Base-by-base conservation (phyloP, 371 early-diverging fungal genomes). In the Polyrhizophydium stewartii region DNA sequence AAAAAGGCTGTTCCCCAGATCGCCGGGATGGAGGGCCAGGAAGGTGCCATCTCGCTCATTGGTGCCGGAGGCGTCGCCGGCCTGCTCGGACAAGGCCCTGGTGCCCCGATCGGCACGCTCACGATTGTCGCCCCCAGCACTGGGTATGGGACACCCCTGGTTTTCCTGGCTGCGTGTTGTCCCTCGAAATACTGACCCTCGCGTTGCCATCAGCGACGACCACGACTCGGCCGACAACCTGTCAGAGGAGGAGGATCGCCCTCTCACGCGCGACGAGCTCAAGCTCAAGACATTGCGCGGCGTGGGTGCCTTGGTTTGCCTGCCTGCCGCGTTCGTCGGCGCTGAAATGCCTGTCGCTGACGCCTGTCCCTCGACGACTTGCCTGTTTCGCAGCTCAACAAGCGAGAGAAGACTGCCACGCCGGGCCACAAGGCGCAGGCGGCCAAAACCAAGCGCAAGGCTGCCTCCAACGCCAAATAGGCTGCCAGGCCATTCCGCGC, bases 161-260 rank as follows among this genome's bases (percentile, higher is more conserved):
- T n/a, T 21, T 6, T 35, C 35, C 40, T 30, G 35, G 24, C 7
- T 41, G 0, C 1, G 21, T 45, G 0, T 28, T 7, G 28, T 51
- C 0, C 2, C 1, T 16, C 16, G 51, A 1, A 0, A 1, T 28
- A 25, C 58, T 51, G 33, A 45, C 51, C 12, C 17, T 22, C 22
- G 3, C 27, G 41, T 28, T 6, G 0, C 10, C 50, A 27, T 5
- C 55, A 79, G 80, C 12, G 80, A 79, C 62, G 80, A 79, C 57
- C 80, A 79, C 55, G 77, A 79, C 59, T 68, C 72, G 19, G 75
- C 66, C 45, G 77, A 73, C 53, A 58, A 67, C 21, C 65, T 67
- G 16, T 70, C 75, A 21, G 80, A 79, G 19, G 80, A 76, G 24
- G 80, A 77, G 28, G 80, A 79, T 56, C 66, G 80, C 60, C 80